Conservation (phyloP, 805 yeast genomes). For the Ogataea degrootiae region DNA sequence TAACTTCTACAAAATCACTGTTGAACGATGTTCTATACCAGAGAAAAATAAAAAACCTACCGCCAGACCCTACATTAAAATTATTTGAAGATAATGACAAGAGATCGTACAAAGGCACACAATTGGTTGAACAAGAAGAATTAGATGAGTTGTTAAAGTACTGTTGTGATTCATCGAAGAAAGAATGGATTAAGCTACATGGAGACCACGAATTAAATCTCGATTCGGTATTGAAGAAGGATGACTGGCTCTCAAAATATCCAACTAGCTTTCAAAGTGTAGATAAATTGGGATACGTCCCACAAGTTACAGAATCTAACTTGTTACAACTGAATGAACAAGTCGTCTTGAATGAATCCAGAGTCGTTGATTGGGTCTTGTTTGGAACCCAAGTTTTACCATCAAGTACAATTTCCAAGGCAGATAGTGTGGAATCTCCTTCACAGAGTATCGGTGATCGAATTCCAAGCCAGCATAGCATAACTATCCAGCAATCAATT, state of each 20-base stretch:
- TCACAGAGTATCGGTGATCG: too few species aligned
- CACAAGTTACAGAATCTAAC: slow-evolving; percentile 4
- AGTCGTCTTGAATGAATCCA: slow-evolving; percentile 3
- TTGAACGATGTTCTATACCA: slow-evolving; percentile 55
- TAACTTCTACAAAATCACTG: slow-evolving; percentile 49
- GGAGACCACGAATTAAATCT: slow-evolving; percentile 7
- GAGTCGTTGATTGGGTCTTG: slow-evolving; percentile 12
- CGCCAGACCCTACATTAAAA: slow-evolving; percentile 22
- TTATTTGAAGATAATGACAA: slow-evolving; percentile 21
- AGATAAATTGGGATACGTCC: slow-evolving; percentile 9
- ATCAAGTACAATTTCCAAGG: too few species aligned
- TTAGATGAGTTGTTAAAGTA: slow-evolving; percentile 30
- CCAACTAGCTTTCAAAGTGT: slow-evolving; percentile 31
- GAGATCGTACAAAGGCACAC: slow-evolving; percentile 19
- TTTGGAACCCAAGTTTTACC: neutral
- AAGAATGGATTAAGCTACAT: slow-evolving; percentile 14
- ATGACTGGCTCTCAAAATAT: slow-evolving; percentile 19
- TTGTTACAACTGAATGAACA: slow-evolving; percentile 4
- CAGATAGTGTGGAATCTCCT: too few species aligned
- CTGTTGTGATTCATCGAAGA: slow-evolving; percentile 20
- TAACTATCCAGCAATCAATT: slow-evolving; percentile 5
- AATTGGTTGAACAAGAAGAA: slow-evolving; percentile 42
- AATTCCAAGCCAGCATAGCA: neutral
- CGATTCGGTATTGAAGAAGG: slow-evolving; percentile 19
- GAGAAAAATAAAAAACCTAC: slow-evolving; percentile 37